phyloP scores from a whole-genome alignment of 306 rosid species.

The Gastrolobium bilobum region DNA sequence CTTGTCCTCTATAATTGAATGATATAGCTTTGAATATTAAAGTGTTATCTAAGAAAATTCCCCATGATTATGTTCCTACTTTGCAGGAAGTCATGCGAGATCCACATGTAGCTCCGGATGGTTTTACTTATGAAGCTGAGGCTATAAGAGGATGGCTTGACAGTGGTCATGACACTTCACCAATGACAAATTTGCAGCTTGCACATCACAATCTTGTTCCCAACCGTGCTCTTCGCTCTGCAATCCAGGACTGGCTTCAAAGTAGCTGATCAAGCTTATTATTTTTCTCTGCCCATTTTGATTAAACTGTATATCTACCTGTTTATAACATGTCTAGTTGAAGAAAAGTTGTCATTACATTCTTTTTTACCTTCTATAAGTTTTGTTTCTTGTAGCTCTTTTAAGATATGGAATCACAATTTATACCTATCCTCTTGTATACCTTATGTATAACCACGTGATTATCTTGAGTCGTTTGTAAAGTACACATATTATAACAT shows the following conservation, averaged over 20 bases:
- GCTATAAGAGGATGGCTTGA: conserved; percentile 91
- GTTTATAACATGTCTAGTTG: conserved; percentile 47
- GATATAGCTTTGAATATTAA: not conserved
- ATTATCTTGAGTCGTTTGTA: conserved; percentile 40
- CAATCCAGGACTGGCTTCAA: conserved; percentile 91
- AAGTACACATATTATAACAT: conserved; percentile 8
- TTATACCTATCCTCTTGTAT: conserved; percentile 29
- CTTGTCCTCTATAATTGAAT: too few species aligned
- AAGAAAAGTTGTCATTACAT: conserved; percentile 11
- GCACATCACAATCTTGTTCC: conserved; percentile 75
- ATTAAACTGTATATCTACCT: conserved; percentile 29
- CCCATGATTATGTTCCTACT: conserved; percentile 38
- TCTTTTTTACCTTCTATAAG: conserved; percentile 15
- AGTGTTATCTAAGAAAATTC: conserved; percentile 9
- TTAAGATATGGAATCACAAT: conserved; percentile 16
- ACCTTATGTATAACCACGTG: conserved; percentile 26
- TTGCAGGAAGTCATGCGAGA: conserved; percentile 94
- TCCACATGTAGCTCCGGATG: conserved; percentile 96
- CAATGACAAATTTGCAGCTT: conserved; percentile 82
- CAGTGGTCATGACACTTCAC: conserved; percentile 84
- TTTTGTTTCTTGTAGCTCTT: conserved; percentile 40
- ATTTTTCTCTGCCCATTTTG: not conserved
- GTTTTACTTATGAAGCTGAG: conserved; percentile 91
- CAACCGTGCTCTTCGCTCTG: conserved; percentile 86
- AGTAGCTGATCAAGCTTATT: conserved; percentile 52